These are phyloP conservation scores for Nicotiana attenuata DNA, from an alignment of 257 asterid genomes.

Conservation along the genomic window DNA sequence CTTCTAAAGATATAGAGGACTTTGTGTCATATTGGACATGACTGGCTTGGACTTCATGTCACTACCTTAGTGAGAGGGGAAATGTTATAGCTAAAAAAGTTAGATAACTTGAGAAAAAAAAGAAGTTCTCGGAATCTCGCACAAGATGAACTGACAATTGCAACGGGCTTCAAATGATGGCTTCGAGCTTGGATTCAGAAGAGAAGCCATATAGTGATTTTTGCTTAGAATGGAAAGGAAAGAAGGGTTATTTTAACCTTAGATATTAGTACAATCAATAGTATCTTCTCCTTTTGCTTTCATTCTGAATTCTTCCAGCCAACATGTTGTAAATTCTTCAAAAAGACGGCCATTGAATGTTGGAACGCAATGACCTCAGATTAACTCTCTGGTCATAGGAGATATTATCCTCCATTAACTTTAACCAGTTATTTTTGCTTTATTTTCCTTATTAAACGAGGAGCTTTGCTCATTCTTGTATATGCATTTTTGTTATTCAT, in stretches of 20 bases:
- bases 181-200: not conserved
- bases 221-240: not conserved
- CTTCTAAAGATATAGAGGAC: not conserved
- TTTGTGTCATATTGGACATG: not conserved
- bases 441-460: not conserved
- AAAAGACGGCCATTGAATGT: not conserved
- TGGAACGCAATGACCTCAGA: not conserved
- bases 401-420: not conserved
- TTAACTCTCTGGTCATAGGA: not conserved
- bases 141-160: not conserved
- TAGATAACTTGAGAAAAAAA: not conserved
- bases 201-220: not conserved
- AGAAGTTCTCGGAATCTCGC: not conserved
- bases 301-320: not conserved
- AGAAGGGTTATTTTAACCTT: not conserved
- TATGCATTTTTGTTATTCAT: not conserved
- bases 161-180: not conserved
- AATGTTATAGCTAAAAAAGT: not conserved
- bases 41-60: not conserved
- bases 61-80: not conserved
- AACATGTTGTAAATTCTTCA: not conserved
- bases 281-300: not conserved
- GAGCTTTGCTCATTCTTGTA: not conserved
- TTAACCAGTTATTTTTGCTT: not conserved
- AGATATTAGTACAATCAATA: not conserved